Evolutionary conservation across 2,329 filamentous ascomycete species (phyloP), one percentile per base, ranked within the genome.

Genomic region (Phyllosticta citribraziliensis): DNA sequence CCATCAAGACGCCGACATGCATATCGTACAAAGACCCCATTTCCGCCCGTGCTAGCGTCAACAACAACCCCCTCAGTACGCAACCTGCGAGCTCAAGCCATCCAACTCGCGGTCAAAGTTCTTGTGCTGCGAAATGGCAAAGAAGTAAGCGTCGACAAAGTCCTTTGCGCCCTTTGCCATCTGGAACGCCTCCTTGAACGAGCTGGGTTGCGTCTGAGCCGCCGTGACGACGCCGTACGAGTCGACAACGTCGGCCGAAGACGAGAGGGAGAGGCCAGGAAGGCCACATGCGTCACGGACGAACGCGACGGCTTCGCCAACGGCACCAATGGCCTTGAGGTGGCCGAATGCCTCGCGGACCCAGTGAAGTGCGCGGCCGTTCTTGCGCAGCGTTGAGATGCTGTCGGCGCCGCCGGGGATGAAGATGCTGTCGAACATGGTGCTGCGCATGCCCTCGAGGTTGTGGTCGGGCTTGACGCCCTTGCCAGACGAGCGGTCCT

Each of bases 281-380:
- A 80, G 70, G 30, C 74, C 73, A 56, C 73, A 67, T 60, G 76
- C 70, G 74, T 79, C 73, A 56, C 78, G 73, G 27, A 93, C 78
- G 51, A 93, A 76, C 2, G 83, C 77, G 0, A 89, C 83, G 0
- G 80, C 89, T 69, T 91, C 88, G 0, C 88, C 89, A 0, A 86
- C 88, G 0, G 86, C 90, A 1, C 84, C 89, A 24, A 94, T 88
- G 1, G 88, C 78, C 78, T 94, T 94, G 57, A 91, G 79, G 65
- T 94, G 89, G 0, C 88, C 89, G 66, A 93, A 94, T 0, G 89
- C 87, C 72, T 94, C 90, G 2, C 87, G 82, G 3, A 93, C 76
- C 83, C 87, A 94, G 76, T 93, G 87, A 1, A 88, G 69, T 0
- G 88, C 88, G 19, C 88, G 85, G 0, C 89, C 89, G 63, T 82